These are phyloP conservation scores for Verticillium longisporum DNA, from an alignment of 2,329 filamentous ascomycete genomes.

Conservation along the genomic window DNA sequence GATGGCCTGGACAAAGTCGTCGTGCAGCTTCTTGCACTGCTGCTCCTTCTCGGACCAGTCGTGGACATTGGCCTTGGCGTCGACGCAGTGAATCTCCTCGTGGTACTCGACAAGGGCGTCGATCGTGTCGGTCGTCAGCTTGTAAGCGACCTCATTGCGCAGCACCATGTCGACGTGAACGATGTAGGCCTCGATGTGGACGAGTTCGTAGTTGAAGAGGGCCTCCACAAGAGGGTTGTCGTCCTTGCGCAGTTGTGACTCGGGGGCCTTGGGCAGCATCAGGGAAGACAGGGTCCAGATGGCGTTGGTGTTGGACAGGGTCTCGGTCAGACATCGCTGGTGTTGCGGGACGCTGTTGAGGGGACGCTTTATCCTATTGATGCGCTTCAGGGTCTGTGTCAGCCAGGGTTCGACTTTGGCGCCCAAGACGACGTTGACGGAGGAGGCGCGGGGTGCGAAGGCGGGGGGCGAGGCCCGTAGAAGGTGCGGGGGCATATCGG, in stretches of 20 bases:
- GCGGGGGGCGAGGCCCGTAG: constrained; percentile 92
- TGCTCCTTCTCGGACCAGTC: constrained; percentile 95
- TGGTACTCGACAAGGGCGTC: constrained; percentile 91
- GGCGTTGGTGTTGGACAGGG: constrained; percentile 78
- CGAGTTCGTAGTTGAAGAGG: constrained; percentile 84
- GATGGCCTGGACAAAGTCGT: constrained; percentile 91
- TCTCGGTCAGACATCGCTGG: constrained; percentile 91
- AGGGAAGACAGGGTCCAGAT: constrained; percentile 93
- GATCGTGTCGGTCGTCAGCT: constrained; percentile 92
- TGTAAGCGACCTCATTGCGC: constrained; percentile 95
- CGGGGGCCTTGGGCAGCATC: constrained; percentile 85
- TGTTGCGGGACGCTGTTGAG: constrained; percentile 96
- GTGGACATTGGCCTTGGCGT: constrained; percentile 83
- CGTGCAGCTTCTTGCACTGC: constrained; percentile 94
- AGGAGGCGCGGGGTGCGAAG: constrained; percentile 84
- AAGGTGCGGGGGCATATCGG: constrained; percentile 82
- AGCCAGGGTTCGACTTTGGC: constrained; percentile 94
- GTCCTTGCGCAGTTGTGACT: constrained; percentile 77
- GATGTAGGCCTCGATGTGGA: constrained; percentile 94
- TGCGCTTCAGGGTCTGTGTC: constrained; percentile 91
- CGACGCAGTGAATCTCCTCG: constrained; percentile 88
- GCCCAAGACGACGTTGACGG: constrained; percentile 89
- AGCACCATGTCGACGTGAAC: constrained; percentile 99
- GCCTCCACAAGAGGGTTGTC: constrained; percentile 77
- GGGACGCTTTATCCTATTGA: constrained; percentile 93